Base-by-base conservation (phyloP, 129 eudicot species). In the Oenanthe sinensis region DNA sequence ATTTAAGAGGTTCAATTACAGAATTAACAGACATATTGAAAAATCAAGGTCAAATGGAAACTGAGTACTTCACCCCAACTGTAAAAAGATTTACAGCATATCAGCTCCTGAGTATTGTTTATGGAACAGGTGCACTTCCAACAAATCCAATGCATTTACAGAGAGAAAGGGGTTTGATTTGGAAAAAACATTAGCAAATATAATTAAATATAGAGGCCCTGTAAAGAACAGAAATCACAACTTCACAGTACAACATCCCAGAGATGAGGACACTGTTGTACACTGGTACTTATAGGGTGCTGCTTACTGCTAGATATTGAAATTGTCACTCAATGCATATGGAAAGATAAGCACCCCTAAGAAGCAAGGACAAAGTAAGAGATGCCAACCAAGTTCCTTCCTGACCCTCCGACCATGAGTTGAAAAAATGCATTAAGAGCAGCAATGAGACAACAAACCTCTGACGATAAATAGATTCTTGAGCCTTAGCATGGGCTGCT, bases 401-500 rank as follows among this genome's bases (percentile, higher is more conserved):
- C 75, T 5, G 26, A 30, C 71, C 70, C 72, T 67, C 72, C 39
- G 46, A 20, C 75, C 76, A 71, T 20, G n/a, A 67, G 48, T 3
- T 40, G 24, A 36, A 8, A 46, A 68, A 45, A 67, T 67, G 28
- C 14, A 39, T 40, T 54, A 46, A 24, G 65, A 58, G 39, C 52
- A 62, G 74, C 42, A 24, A 78, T 43, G 67, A 75, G 78, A 65
- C 26, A 40, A 77, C 87, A 80, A 81, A 91, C 98, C 97, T 93
- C 75, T 87, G 97, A 60, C 89, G 97, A 79, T 89, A 93, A 62
- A 93, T 93, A 46, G 97, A 86, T 82, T 93, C 98, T 84, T 88
- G 97, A 83, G 98, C 98, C 80, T 93, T 89, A 50, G 85, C 91
- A 81, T 93, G 96, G 76, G 97, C 97, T 46, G 93, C 97, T 85